Percentiles rank a stretch among this genome's conserved stretches.
These are phyloP conservation scores for Trypethelium eluteriae DNA, from an alignment of 495 filamentous ascomycete genomes.

Conservation along the genomic window DNA sequence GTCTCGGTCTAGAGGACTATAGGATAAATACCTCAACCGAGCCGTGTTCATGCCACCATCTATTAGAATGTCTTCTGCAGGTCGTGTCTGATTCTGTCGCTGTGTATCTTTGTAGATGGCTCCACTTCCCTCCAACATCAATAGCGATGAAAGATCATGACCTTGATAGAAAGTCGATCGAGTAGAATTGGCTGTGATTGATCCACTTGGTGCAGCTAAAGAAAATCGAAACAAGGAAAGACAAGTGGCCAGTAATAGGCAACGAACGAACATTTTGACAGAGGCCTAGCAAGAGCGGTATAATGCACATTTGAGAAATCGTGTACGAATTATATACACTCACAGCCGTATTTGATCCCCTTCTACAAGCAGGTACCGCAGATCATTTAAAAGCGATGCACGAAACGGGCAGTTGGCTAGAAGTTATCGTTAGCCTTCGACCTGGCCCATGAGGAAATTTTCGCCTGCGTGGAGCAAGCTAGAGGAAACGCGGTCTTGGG, in stretches of 20 bases:
- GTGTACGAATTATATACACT: not conserved
- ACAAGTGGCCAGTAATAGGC: not conserved
- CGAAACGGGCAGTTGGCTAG: not conserved
- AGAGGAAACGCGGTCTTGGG: no score
- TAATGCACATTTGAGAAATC: not conserved
- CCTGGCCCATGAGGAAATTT: no score
- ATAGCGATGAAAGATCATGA: slow-evolving; percentile 36
- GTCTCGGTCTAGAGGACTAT: not conserved
- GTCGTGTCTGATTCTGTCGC: slow-evolving; percentile 31
- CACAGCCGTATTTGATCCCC: not conserved
- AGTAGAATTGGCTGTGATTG: not conserved
- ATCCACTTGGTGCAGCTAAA: not conserved
- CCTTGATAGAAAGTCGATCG: slow-evolving; percentile 34
- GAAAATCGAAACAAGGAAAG: not conserved
- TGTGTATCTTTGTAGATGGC: slow-evolving; percentile 35
- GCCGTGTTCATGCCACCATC: slow-evolving; percentile 41
- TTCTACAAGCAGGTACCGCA: not conserved
- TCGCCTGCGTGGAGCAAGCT: no score
- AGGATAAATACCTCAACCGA: slow-evolving; percentile 25
- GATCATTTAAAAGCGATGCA: not conserved
- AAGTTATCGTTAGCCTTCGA: not conserved
- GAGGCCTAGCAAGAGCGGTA: not conserved
- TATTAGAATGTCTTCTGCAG: slow-evolving; percentile 37
- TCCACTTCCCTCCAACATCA: slow-evolving; percentile 33
- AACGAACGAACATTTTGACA: not conserved